Conservation (phyloP, 192 early-diverging fungal genomes). For the Linnemannia hyalina region DNA sequence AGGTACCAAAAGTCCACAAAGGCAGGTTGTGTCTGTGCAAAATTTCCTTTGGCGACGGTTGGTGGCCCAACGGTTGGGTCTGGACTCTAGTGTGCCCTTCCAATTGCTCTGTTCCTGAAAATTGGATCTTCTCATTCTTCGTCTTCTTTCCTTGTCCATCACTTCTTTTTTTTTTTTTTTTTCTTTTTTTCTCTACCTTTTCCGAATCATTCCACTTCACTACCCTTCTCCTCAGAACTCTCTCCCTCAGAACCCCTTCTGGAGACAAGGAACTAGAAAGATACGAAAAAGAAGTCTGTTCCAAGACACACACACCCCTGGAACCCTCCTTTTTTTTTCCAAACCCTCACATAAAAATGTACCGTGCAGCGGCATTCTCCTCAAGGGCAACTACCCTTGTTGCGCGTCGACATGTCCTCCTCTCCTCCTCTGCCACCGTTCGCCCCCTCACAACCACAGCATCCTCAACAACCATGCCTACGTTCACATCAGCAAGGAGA, state of each 20-base stretch:
- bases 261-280: background rate
- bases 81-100: background rate
- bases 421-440: conserved; percentile 11
- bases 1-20: background rate
- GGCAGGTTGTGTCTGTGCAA: background rate
- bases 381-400: conserved; percentile 3
- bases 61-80: background rate
- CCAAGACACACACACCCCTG: background rate
- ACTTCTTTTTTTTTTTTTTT: background rate
- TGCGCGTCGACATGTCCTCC: conserved; percentile 14
- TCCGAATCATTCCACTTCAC: background rate
- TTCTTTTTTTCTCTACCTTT: background rate
- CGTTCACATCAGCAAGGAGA: conserved; percentile 3
- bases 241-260: background rate
- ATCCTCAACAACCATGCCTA: background rate
- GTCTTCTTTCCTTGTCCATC: background rate
- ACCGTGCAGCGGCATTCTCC: conserved; percentile 26
- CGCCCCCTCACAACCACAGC: conserved; percentile 13
- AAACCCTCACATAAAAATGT: conserved; percentile 5
- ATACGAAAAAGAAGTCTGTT: background rate
- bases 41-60: background rate
- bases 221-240: background rate
- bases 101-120: background rate
- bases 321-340: background rate
- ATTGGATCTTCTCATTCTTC: conserved; percentile 11